Conservation (phyloP, 345 rosid genomes). For the Corymbia maculata region DNA sequence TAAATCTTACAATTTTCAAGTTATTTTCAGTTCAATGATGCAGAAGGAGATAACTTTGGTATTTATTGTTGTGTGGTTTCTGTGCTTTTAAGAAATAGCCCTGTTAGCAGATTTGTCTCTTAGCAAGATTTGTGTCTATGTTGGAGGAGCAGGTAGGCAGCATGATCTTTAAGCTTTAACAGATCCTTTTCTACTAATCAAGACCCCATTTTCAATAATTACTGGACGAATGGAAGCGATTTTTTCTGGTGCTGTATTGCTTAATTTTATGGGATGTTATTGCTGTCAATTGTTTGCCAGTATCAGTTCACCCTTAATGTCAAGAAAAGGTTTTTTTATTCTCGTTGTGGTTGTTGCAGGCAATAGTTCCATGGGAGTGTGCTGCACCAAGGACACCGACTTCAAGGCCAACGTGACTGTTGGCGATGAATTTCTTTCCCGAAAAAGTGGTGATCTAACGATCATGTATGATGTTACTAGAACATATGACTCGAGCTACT, state of each 20-base stretch:
- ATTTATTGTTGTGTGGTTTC: neutral
- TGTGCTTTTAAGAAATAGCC: neutral
- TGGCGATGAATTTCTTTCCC: conserved; percentile 55
- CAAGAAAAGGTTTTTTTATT: neutral
- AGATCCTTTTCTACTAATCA: neutral
- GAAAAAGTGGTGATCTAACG: conserved; percentile 81
- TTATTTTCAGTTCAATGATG: neutral
- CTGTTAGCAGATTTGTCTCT: neutral
- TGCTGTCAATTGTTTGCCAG: neutral
- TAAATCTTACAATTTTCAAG: neutral
- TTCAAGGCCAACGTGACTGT: conserved; percentile 47
- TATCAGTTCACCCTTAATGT: neutral
- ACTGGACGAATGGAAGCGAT: neutral
- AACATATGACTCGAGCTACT: conserved; percentile 68
- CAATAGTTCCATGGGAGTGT: conserved; percentile 46
- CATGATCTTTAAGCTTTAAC: neutral
- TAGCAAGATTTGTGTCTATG: neutral
- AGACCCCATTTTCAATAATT: neutral
- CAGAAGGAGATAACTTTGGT: neutral
- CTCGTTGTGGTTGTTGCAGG: conserved; percentile 26
- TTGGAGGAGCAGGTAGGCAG: neutral
- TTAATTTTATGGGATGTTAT: neutral
- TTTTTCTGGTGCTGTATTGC: neutral
- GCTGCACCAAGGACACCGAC: conserved; percentile 54
- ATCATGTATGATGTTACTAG: conserved; percentile 85